Conservation (phyloP, 331 rosid species). For the Malus hybrid region DNA sequence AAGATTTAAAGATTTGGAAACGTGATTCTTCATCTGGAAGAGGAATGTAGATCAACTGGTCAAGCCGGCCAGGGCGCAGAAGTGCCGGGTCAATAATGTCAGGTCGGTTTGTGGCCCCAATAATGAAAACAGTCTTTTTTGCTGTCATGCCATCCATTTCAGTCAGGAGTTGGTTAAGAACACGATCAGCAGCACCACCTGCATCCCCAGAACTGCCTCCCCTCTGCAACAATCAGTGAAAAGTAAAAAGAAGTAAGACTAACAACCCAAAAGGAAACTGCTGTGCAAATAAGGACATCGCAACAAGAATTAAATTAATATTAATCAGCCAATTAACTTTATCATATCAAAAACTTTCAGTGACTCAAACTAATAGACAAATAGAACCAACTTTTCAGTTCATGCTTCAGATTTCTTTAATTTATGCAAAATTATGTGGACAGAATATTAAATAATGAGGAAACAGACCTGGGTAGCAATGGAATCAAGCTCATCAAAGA, state of each 20-base stretch:
- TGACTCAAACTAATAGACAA: background rate
- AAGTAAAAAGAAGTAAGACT: background rate
- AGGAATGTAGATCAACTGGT: slow-evolving; percentile 68
- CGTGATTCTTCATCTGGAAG: slow-evolving; percentile 82
- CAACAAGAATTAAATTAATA: background rate
- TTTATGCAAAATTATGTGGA: background rate
- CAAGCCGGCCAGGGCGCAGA: slow-evolving; percentile 70
- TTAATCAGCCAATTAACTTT: background rate
- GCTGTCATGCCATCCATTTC: slow-evolving; percentile 78
- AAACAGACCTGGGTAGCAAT: slow-evolving; percentile 62
- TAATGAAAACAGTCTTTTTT: slow-evolving; percentile 62
- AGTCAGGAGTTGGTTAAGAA: slow-evolving; percentile 62
- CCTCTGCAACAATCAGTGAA: slow-evolving; percentile 32
- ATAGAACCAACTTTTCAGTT: background rate
- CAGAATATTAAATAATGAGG: background rate
- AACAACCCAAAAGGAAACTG: background rate
- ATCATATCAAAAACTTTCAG: background rate
- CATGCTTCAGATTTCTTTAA: background rate
- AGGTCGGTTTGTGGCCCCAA: slow-evolving; percentile 70
- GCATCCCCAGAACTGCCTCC: slow-evolving; percentile 66
- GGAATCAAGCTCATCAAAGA: slow-evolving; percentile 76
- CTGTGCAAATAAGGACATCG: background rate
- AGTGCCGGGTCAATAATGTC: slow-evolving; percentile 74
- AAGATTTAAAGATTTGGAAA: slow-evolving; percentile 52
- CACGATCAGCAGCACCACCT: slow-evolving; percentile 74